These are phyloP conservation scores for Colletotrichum somersetense DNA, from an alignment of 2,329 filamentous ascomycete genomes.

Conservation along the genomic window DNA sequence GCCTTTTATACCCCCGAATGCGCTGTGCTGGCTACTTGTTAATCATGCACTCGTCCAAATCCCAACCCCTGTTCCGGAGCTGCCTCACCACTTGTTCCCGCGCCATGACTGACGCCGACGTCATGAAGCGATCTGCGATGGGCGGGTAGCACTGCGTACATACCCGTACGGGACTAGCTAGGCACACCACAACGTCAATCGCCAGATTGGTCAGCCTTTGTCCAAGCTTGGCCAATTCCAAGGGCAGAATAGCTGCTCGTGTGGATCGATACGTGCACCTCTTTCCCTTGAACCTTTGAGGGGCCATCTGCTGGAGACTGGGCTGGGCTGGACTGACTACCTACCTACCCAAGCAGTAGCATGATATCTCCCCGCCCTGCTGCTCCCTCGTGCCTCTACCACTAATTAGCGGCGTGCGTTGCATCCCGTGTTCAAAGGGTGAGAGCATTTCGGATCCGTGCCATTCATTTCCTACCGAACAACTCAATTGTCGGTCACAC, in stretches of 20 bases:
- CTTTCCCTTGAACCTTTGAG: constrained; percentile 3
- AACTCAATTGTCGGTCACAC: constrained; percentile 43
- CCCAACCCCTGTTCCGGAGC: constrained; percentile 34
- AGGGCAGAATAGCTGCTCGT: constrained; percentile 34
- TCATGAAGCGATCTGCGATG: constrained; percentile 37
- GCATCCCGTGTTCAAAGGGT: constrained; percentile 18
- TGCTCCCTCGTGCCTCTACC: constrained; percentile 4
- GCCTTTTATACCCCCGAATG: constrained; percentile 34
- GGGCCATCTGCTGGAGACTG: background rate
- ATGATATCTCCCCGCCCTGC: background rate
- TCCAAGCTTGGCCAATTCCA: constrained; percentile 15
- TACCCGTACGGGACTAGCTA: background rate
- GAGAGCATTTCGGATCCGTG: constrained; percentile 25
- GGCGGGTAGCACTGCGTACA: constrained; percentile 14
- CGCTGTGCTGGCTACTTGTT: constrained; percentile 31
- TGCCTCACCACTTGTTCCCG: constrained; percentile 35
- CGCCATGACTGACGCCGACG: constrained; percentile 37
- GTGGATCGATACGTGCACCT: constrained; percentile 27
- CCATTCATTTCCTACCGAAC: constrained; percentile 16
- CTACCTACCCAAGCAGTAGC: background rate
- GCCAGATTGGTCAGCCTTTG: constrained; percentile 23
- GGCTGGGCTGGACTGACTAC: background rate
- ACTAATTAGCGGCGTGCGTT: background rate
- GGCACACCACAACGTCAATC: constrained; percentile 3
- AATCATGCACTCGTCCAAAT: constrained; percentile 21